These are phyloP conservation scores for Blastocystis sp. DNA, from an alignment of 352 stramenopile species.

Conservation along the genomic window DNA sequence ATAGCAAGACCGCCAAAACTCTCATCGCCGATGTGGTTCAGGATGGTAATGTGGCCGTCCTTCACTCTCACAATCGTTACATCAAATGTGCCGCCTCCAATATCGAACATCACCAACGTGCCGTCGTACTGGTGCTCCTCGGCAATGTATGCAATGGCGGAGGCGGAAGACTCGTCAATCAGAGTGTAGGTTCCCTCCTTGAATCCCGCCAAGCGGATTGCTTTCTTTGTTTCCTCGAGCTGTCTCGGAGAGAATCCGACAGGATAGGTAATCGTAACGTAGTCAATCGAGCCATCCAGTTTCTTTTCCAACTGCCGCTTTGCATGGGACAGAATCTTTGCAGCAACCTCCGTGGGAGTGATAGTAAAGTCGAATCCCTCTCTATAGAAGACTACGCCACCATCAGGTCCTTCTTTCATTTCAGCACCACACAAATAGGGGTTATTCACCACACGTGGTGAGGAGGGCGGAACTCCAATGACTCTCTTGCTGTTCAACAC, in stretches of 20 bases:
- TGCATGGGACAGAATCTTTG: neutral
- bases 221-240: neutral
- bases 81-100: slow-evolving; percentile 85
- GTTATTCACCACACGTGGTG: neutral
- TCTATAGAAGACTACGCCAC: neutral
- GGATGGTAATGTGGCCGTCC: slow-evolving; percentile 5
- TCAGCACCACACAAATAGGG: neutral
- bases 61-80: slow-evolving; percentile 77
- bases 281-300: neutral
- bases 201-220: neutral
- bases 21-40: slow-evolving; percentile 96
- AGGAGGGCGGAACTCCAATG: neutral
- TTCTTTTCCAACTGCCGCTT: neutral
- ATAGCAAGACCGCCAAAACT: slow-evolving; percentile 98
- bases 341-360: neutral
- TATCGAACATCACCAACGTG: slow-evolving; percentile 82
- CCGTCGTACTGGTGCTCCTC: slow-evolving; percentile 72
- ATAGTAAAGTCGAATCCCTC: neutral
- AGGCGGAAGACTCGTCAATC: slow-evolving; percentile 74
- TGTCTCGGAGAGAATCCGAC: neutral
- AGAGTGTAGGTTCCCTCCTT: neutral
- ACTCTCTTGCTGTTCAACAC: slow-evolving; percentile 10
- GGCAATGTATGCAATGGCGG: slow-evolving; percentile 80
- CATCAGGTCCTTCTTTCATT: neutral
- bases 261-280: slow-evolving; percentile 1